Evolutionary conservation across 192 early-diverging fungal species (phyloP), one percentile per base, ranked within the genome.

Genomic region (Borealophlyctis nickersoniae): DNA sequence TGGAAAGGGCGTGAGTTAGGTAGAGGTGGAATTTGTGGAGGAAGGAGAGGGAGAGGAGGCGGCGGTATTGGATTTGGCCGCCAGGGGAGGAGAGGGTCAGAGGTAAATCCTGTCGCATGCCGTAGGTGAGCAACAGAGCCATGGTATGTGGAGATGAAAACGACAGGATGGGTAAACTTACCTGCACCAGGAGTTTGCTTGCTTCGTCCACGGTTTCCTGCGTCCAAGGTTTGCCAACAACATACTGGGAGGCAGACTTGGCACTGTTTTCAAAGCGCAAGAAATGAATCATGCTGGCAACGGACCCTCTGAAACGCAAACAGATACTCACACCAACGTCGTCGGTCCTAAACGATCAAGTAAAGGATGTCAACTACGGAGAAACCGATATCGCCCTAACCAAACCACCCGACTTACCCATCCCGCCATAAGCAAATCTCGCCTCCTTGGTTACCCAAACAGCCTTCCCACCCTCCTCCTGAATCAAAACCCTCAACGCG

Each of bases 351-450:
- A n/a, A n/a, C n/a, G n/a, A n/a, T n/a, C n/a, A n/a, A n/a, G n/a
- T n/a, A n/a, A n/a, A n/a, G n/a, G n/a, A n/a, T n/a, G 13, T 61
- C 13, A 60, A 60, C 52, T 13, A 14, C 14, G 58, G n/a, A 60
- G n/a, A 55, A 60, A 63, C 14, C 9, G 26, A 63, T 53, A 63
- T 63, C 61, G n/a, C n/a, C n/a, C n/a, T n/a, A n/a, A n/a, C 14
- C n/a, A n/a, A n/a, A n/a, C n/a, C n/a, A n/a, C n/a, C n/a, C n/a
- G 39, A 60, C 49, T 81, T 76, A 58, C 84, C 87, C 85, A 92
- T 87, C 27, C 92, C 92, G 63, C 91, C 92, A 69, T 82, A 92
- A 22, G 83, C 87, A 63, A 91, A 87, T 24, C 73, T 66, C 19
- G 79, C 86, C 14, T 90, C 82, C 28, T 65, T 35, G 31, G 89